Conservation (phyloP, 352 stramenopile species). For the Phytophthora rubi region DNA sequence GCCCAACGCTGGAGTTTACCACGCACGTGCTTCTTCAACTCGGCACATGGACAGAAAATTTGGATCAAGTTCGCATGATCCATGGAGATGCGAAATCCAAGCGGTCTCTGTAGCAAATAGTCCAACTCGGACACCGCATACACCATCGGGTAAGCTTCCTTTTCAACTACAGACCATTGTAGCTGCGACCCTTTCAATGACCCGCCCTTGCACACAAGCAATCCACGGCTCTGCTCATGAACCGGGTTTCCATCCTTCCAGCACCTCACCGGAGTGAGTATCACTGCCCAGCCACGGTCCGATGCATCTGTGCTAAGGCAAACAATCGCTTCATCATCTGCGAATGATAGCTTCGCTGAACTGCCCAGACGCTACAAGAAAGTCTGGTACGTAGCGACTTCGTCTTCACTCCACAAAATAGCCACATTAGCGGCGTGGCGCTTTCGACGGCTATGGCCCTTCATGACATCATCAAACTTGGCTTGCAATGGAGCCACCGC, state of each 20-base stretch:
- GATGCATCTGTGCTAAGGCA: not conserved
- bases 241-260: not conserved
- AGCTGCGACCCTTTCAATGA: not conserved
- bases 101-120: not conserved
- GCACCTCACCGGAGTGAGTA: not conserved
- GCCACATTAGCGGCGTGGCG: not conserved
- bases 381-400: not conserved
- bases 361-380: not conserved
- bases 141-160: not conserved
- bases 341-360: not conserved
- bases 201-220: not conserved
- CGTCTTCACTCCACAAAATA: not conserved
- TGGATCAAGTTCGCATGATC: constrained; percentile 3
- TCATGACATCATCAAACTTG: not conserved
- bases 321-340: not conserved
- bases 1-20: constrained; percentile 16
- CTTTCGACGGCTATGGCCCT: not conserved
- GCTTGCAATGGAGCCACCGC: not conserved
- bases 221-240: not conserved
- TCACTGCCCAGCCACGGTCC: not conserved
- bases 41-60: not conserved
- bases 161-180: not conserved
- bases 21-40: constrained; percentile 6
- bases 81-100: not conserved
- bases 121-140: not conserved